Percentiles rank a stretch among this genome's conserved stretches.
Evolutionary conservation across 1,284 basidiomycete species (phyloP).

Genomic region (Mycocalia duriaeana): DNA sequence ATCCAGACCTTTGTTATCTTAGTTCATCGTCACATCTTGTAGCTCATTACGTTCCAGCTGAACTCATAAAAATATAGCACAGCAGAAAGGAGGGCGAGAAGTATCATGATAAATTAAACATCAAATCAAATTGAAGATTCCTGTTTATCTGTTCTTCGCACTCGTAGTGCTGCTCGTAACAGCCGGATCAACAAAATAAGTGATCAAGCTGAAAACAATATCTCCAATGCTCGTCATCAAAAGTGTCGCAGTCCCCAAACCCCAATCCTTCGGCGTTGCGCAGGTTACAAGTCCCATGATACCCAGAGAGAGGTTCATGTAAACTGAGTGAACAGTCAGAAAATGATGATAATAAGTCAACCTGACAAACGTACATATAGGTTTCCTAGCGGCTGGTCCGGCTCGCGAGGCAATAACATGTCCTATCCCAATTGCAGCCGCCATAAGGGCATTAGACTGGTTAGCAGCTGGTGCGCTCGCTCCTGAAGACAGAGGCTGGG

Average conservation of each 20-base stretch:
- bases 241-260: constrained; percentile 20
- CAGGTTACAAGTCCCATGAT: constrained; percentile 20
- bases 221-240: constrained; percentile 19
- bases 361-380: constrained; percentile 14
- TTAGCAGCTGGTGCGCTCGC: constrained; percentile 22
- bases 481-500: constrained; percentile 20
- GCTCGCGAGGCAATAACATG: constrained; percentile 18
- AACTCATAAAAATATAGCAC: too few relatives aligned
- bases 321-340: constrained; percentile 12
- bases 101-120: too few relatives aligned
- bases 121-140: too few relatives aligned
- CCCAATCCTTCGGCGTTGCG: constrained; percentile 12
- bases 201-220: constrained; percentile 12
- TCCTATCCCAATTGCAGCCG: constrained; percentile 21
- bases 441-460: constrained; percentile 26
- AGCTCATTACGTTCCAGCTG: too few relatives aligned
- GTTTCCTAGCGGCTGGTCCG: constrained; percentile 11
- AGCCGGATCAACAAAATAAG: background rate
- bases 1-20: too few relatives aligned
- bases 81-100: too few relatives aligned
- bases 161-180: background rate
- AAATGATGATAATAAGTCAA: background rate
- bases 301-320: constrained; percentile 21
- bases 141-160: background rate
- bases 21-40: too few relatives aligned